Evolutionary conservation across 768 basidiomycete genomes (phyloP).

Genomic region (Termitomyces sp.): DNA sequence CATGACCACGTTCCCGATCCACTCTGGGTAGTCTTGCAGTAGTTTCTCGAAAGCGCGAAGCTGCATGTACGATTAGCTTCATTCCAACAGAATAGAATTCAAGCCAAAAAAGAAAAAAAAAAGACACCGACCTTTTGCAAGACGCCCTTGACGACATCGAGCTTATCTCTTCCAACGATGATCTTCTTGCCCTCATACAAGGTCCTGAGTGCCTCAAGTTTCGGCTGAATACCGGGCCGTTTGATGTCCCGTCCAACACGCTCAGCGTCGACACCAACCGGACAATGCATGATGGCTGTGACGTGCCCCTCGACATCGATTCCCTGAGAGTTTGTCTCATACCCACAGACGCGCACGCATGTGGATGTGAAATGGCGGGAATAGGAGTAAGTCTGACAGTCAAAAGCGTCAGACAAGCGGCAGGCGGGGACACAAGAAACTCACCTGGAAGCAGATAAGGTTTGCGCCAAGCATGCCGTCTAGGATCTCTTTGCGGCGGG

Average conservation of each 20-base stretch:
- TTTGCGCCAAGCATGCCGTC: constrained; percentile 98
- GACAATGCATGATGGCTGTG: constrained; percentile 80
- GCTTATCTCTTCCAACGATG: constrained; percentile 94
- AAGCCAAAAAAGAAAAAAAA: too few species aligned
- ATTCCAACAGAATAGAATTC: too few species aligned
- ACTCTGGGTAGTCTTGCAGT: constrained; percentile 88
- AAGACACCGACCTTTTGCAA: constrained; percentile 70
- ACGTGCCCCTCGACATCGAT: constrained; percentile 89
- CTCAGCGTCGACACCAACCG: constrained; percentile 93
- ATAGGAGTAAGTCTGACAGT: constrained; percentile 78
- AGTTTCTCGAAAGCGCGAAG: constrained; percentile 95
- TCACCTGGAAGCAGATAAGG: constrained; percentile 87
- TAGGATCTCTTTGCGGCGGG: constrained; percentile 87
- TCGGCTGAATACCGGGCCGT: constrained; percentile 82
- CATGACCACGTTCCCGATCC: constrained; percentile 85
- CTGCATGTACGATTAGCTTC: constrained; percentile 29
- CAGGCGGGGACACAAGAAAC: constrained; percentile 3
- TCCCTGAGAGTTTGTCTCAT: constrained; percentile 65
- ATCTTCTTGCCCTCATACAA: constrained; percentile 98
- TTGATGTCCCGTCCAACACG: constrained; percentile 77
- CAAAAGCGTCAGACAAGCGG: neutral
- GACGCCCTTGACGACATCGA: constrained; percentile 98
- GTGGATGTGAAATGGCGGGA: constrained; percentile 92
- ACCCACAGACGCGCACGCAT: constrained; percentile 94
- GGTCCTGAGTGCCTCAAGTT: constrained; percentile 74